phyloP scores from a whole-genome alignment of 176 grass and related monocot species.

The Sorghum bicolor region Sorghum_bicolor_NCBIv3 NC_012877.2:52389001-52389500 shows the following conservation, averaged over 20 bases:
- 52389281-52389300: constrained; percentile 54
- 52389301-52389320: constrained; percentile 42
- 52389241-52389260: constrained; percentile 48
- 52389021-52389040: constrained; percentile 78
- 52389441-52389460: neutral
- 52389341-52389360: neutral
- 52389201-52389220: constrained; percentile 38
- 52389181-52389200: constrained; percentile 47
- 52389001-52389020: constrained; percentile 99
- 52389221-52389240: constrained; percentile 56
- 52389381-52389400: constrained; percentile 27
- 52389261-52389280: constrained; percentile 45
- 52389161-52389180: constrained; percentile 47
- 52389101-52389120: neutral
- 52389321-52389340: constrained; percentile 12
- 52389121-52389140: constrained; percentile 41
- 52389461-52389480: neutral
- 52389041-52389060: constrained; percentile 67
- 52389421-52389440: constrained; percentile 20
- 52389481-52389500: constrained; percentile 5
- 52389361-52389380: constrained; percentile 5
- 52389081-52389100: constrained; percentile 64
- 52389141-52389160: constrained; percentile 46
- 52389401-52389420: neutral
- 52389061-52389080: constrained; percentile 49